Base-by-base conservation (phyloP, 805 yeast genomes). In the Candida hungchunana region DNA sequence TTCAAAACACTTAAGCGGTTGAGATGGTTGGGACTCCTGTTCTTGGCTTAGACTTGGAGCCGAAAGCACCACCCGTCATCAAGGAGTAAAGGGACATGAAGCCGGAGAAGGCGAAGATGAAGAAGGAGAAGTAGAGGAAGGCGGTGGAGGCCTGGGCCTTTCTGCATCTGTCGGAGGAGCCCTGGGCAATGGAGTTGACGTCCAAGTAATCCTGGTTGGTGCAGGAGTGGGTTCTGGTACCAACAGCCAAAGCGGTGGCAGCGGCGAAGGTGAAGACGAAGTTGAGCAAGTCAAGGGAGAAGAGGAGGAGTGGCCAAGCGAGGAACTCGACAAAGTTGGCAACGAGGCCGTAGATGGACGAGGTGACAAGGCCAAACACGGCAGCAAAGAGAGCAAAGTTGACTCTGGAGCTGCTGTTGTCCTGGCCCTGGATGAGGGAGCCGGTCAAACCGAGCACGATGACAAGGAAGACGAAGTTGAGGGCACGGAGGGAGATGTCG, bases 171-270 rank as follows among this genome's bases (percentile, higher is more conserved):
- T 77, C 84, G 16, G 67, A 55, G 28, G 80, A 71, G 49, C 95
- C 94, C 69, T 85, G 86, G 43, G 84, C 63, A 51, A 85, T 73
- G 43, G 62, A 62, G 75, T 90, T 90, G 47, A 51, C 32, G 50
- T 77, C 69, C 48, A 88, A 42, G 72, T 85, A 88, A 37, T 27
- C 40, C 44, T 67, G 48, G 77, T 87, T 82, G 51, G 69, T 42
- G 73, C 98, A 90, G 26, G 95, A 82, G 73, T 88, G 96, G 47
- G 71, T 73, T 64, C 89, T 78, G 58, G 84, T 79, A 55, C 79
- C 94, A 42, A 86, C 95, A 36, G 97, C 97, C 58, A 93, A 70
- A 35, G 96, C 96, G 40, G 95, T 79, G 55, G 89, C 97, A 48
- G 86, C 97, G 32, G 97, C 79, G 63, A 93, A 86, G 39, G 96